Conservation (phyloP, 192 early-diverging fungal genomes). For the Linnemannia exigua region DNA sequence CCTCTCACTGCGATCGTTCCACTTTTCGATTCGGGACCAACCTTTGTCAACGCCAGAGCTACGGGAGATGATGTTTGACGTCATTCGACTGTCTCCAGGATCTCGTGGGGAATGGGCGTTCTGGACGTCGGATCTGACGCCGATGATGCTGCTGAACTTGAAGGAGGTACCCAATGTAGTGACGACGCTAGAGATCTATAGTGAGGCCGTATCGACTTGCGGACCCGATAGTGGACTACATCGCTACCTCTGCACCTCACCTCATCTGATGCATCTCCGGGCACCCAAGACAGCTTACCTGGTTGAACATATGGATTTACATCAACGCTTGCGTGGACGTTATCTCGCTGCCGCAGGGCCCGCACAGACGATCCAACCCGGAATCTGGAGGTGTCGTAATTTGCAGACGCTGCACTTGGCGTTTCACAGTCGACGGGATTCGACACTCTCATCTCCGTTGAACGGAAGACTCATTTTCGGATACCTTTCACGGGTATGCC, state of each 20-base stretch:
- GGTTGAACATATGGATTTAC: not conserved
- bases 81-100: not conserved
- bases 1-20: not conserved
- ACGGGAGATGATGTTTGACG: slow-evolving; percentile 2
- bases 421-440: not conserved
- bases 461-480: not conserved
- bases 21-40: slow-evolving; percentile 1
- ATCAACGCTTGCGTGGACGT: not conserved
- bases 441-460: not conserved
- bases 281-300: not conserved
- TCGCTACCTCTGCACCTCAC: not conserved
- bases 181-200: not conserved
- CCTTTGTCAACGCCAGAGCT: not conserved
- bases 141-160: not conserved
- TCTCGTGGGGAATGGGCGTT: slow-evolving; percentile 1
- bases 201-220: not conserved
- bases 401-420: not conserved
- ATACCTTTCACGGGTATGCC: not conserved
- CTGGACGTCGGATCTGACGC: not conserved
- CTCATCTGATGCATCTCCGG: not conserved
- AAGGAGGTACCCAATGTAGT: not conserved
- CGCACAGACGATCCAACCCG: not conserved
- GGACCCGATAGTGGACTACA: not conserved
- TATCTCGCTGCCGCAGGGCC: not conserved
- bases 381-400: not conserved